Base-by-base conservation (phyloP, 129 eudicot genomes). In the Pseudognaphalium luteoalbum region DNA sequence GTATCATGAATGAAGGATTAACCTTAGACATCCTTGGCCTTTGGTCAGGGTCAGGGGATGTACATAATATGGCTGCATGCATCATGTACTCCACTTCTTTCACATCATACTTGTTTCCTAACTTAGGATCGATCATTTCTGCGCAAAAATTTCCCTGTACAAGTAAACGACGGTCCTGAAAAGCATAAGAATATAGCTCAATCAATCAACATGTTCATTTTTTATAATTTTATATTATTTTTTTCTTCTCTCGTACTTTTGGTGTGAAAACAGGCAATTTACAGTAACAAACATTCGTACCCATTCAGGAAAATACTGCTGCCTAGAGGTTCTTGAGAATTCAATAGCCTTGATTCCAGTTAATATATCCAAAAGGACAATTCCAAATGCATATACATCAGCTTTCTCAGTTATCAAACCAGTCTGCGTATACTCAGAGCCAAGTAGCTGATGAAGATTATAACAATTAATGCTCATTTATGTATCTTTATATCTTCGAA, bases 401-500 rank as follows among this genome's bases (percentile, higher is more conserved):
- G 96, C 91, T 81, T 92, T 92, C 68, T 92, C 97, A 6, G 89
- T 82, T 78, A 85, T 33, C 56, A 81, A 75, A 60, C 89, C 89
- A 5, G 84, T 78, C 44, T 78, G 84, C 71, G 82, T 75, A 58
- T 82, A 82, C 75, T 85, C 86, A 8, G 89, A 78, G 89, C 84
- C 77, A 85, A 71, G 74, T 85, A 85, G 73, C 89, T 85, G 59
- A 30, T 62, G 52, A 52, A 52, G 35, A 58, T 61, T 19, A 16
- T 28, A 22, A 62, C 62, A 19, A 44, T 44, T 3, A 17, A 28
- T 17, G 34, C 39, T 25, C 71, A 69, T 4, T 11, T 37, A n/a
- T 58, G 57, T 52, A 67, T 44, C 8, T 30, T 65, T 54, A 52
- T n/a, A 64, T 63, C 47, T 35, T 56, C 33, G 2, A 66, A 57